Conservation (phyloP, 768 basidiomycete genomes). For the Pulveroboletus sp. region DNA sequence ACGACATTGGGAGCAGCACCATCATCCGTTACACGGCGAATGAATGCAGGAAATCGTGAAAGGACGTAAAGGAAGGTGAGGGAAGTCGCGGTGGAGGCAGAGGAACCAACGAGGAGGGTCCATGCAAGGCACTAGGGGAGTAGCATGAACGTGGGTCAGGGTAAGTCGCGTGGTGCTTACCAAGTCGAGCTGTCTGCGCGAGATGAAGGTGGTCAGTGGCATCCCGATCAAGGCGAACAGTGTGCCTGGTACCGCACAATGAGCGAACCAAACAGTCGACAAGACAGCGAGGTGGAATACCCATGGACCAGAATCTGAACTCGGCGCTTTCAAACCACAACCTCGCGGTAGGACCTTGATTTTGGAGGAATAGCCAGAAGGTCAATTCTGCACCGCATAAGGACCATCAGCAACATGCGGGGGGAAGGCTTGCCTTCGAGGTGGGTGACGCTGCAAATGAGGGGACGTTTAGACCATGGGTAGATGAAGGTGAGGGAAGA, state of each 20-base stretch:
- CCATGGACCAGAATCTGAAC: slow-evolving; percentile 65
- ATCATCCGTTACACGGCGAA: slow-evolving; percentile 63
- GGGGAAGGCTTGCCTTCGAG: slow-evolving; percentile 55
- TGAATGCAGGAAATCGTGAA: slow-evolving; percentile 63
- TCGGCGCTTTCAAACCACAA: slow-evolving; percentile 82
- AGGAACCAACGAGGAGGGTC: slow-evolving; percentile 70
- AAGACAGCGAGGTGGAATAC: slow-evolving; percentile 32
- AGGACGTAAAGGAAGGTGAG: slow-evolving; percentile 69
- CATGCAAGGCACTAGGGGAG: slow-evolving; percentile 57
- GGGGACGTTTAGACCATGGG: background rate
- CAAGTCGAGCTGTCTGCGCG: slow-evolving; percentile 52
- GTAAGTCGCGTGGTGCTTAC: slow-evolving; percentile 31
- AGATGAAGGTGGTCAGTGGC: slow-evolving; percentile 62
- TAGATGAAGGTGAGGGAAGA: background rate
- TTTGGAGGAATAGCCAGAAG: slow-evolving; percentile 80
- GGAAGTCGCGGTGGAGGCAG: slow-evolving; percentile 62
- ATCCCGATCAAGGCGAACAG: slow-evolving; percentile 60
- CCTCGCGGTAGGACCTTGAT: slow-evolving; percentile 66
- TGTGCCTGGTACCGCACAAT: slow-evolving; percentile 45
- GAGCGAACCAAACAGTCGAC: slow-evolving; percentile 5
- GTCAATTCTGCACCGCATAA: slow-evolving; percentile 49
- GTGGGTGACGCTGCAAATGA: slow-evolving; percentile 58
- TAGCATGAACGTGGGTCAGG: slow-evolving; percentile 11
- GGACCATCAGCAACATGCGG: slow-evolving; percentile 4
- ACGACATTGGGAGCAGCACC: slow-evolving; percentile 74